Evolutionary conservation across 768 basidiomycete species (phyloP), one percentile per base, ranked within the genome.

Genomic region (Tricholoma furcatifolium): DNA sequence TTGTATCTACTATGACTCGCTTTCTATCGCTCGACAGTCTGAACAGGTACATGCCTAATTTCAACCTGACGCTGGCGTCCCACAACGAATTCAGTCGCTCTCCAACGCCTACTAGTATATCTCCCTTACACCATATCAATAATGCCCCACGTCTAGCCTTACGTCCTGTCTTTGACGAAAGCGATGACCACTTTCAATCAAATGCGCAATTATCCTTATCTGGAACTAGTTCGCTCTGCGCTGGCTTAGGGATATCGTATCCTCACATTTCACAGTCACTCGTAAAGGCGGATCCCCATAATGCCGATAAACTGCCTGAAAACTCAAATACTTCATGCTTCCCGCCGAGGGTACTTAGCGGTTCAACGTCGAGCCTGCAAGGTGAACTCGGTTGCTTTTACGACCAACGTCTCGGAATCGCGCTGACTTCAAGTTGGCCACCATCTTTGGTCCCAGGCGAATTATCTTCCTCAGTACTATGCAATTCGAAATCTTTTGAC

Each of bases 171-270:
- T 44, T 57, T 31, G 62, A 62, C 39, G 38, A 31, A 15, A 47
- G 50, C 35, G 60, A 63, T 42, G 69, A 27, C 7, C 3, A 73
- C 27, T 72, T 70, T 51, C 72, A 73, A 53, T 72, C 74, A 34
- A 75, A 73, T 53, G 65, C 56, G 43, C 51, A 54, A 51, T 30
- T 40, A 15, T 31, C 57, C 27, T 42, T 43, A 11, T 49, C 64
- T 43, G 63, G 65, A 14, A 54, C 67, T 43, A 67, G 69, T 15
- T 23, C 64, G 7, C 61, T 65, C 8, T 47, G 63, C 27, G 24
- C 53, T 52, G 54, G 57, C 17, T 35, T 59, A 41, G 57, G 54
- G 21, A 55, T 59, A 41, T 36, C 39, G 3, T 55, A 50, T 40
- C 57, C 54, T 43, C 52, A 54, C 46, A 31, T 7, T 18, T 39